Conservation (phyloP, 768 basidiomycete genomes). For the Boletus coccyginus region DNA sequence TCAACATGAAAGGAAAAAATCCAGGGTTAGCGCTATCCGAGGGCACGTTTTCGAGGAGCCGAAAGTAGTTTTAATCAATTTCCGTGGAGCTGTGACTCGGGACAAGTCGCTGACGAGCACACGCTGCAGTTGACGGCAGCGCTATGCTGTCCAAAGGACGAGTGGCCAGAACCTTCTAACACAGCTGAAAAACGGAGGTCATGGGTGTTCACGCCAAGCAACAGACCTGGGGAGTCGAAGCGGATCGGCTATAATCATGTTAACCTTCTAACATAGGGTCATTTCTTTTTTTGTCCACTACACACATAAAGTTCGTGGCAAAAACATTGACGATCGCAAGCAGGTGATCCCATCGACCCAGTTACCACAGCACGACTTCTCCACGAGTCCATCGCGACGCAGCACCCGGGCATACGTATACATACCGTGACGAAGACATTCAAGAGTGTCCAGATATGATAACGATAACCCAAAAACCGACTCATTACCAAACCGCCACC, state of each 20-base stretch:
- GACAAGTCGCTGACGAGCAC: neutral
- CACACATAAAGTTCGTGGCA: neutral
- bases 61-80: conserved; percentile 21
- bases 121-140: neutral
- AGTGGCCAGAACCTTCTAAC: neutral
- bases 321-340: too few relatives aligned
- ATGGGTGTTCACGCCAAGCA: conserved; percentile 12
- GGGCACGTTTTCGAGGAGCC: conserved; percentile 29
- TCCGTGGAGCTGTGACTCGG: conserved; percentile 10
- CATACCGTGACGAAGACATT: neutral
- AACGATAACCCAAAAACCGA: neutral
- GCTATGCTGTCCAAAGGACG: neutral
- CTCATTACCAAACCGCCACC: conserved; percentile 7
- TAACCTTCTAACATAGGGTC: conserved; percentile 23
- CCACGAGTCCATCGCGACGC: neutral
- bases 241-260: conserved; percentile 4
- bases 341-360: neutral
- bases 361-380: neutral
- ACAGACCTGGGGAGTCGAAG: conserved; percentile 9
- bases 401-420: neutral
- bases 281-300: conserved; percentile 13
- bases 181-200: neutral
- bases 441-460: neutral
- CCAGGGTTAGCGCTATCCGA: conserved; percentile 20
- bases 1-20: conserved; percentile 10